Evolutionary conservation across 306 rosid species (phyloP).

Genomic region (Quercus aquifolioides): DNA sequence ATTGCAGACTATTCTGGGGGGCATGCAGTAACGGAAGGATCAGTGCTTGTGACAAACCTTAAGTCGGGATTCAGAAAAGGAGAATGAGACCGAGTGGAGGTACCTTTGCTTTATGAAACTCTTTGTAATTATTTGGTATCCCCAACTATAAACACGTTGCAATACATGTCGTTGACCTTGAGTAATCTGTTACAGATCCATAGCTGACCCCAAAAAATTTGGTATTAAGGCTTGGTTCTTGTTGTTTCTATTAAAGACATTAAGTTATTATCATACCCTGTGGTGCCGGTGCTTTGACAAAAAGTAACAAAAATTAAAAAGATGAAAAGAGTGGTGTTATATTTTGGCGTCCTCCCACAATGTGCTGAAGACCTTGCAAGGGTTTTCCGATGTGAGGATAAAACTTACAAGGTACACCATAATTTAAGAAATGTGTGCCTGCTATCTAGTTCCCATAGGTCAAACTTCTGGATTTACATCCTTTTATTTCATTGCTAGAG

Average conservation of each 20-base stretch:
- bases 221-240: too few relatives aligned
- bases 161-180: too few relatives aligned
- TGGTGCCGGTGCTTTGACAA: slow-evolving; percentile 10
- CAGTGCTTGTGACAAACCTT: slow-evolving; percentile 84
- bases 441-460: background rate
- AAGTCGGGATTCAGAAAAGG: slow-evolving; percentile 86
- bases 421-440: background rate
- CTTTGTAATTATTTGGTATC: background rate
- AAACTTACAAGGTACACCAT: background rate
- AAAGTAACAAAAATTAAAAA: background rate
- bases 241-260: background rate
- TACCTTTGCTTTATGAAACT: slow-evolving; percentile 3
- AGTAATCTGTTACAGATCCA: too few relatives aligned
- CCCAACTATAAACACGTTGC: too few relatives aligned
- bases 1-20: slow-evolving; percentile 81
- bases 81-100: slow-evolving; percentile 87
- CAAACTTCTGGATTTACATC: background rate
- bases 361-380: background rate
- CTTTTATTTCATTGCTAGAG: background rate
- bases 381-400: background rate
- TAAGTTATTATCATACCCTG: background rate
- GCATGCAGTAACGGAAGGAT: slow-evolving; percentile 80
- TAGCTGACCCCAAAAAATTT: too few relatives aligned
- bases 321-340: background rate
- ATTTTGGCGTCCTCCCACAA: background rate